These are phyloP conservation scores for Pezicula rhizophila DNA, from an alignment of 2,329 filamentous ascomycete species.

Conservation along the genomic window DNA sequence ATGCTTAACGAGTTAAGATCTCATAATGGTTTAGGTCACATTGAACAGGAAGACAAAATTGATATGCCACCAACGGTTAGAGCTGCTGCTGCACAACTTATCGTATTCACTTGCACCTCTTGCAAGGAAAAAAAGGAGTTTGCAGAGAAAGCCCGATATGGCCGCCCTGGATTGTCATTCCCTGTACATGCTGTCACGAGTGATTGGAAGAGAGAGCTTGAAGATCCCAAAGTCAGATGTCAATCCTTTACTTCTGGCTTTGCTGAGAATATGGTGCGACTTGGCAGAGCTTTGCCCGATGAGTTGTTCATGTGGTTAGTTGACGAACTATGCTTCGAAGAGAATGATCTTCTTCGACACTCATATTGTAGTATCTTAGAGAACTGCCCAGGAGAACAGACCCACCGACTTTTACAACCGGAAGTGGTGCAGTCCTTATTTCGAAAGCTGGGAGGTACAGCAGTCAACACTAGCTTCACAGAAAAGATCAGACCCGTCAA, in stretches of 20 bases:
- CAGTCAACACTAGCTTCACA: slow-evolving; percentile 33
- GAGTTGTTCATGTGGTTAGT: slow-evolving; percentile 63
- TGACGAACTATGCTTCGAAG: slow-evolving; percentile 50
- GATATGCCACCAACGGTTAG: too few relatives aligned
- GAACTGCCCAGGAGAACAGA: slow-evolving; percentile 33
- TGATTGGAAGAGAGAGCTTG: slow-evolving; percentile 28
- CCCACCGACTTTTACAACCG: slow-evolving; percentile 38
- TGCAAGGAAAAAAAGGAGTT: not conserved
- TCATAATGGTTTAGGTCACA: too few relatives aligned
- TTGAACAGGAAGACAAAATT: too few relatives aligned
- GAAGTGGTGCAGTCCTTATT: slow-evolving; percentile 49
- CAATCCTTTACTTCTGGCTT: slow-evolving; percentile 58
- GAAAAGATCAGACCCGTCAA: slow-evolving; percentile 15
- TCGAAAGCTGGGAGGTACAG: slow-evolving; percentile 47
- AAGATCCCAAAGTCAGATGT: slow-evolving; percentile 43
- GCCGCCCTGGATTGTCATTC: slow-evolving; percentile 8
- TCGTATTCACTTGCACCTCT: not conserved
- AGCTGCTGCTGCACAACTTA: not conserved
- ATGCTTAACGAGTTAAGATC: too few relatives aligned
- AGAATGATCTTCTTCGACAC: slow-evolving; percentile 46
- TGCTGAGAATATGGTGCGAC: slow-evolving; percentile 45
- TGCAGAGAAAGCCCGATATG: not conserved
- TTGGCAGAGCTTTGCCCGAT: slow-evolving; percentile 47
- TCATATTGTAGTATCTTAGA: slow-evolving; percentile 54
- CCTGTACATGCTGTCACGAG: slow-evolving; percentile 12